phyloP scores from a whole-genome alignment of 2,329 filamentous ascomycete genomes.

The Exserohilum turcica region DNA sequence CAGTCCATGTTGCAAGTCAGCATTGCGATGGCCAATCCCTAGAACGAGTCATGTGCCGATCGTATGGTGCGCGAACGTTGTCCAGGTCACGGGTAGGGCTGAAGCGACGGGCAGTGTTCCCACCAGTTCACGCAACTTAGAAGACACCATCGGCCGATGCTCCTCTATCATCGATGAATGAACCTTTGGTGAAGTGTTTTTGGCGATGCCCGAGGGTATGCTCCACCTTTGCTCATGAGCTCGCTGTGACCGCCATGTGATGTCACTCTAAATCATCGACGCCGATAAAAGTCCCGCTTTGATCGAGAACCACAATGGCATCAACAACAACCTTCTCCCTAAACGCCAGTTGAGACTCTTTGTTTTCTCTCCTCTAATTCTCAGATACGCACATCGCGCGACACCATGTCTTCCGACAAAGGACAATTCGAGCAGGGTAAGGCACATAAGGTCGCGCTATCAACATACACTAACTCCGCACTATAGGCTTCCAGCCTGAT shows the following conservation, averaged over 20 bases:
- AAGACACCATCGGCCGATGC: conserved; percentile 6
- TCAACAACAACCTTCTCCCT: background rate
- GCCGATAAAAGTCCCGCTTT: conserved; percentile 18
- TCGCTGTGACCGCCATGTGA: conserved; percentile 29
- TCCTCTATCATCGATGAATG: conserved; percentile 2
- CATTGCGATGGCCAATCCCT: background rate
- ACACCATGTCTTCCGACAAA: conserved; percentile 52
- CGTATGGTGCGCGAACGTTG: conserved; percentile 1
- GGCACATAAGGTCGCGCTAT: background rate
- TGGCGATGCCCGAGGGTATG: conserved; percentile 2
- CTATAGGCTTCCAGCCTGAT: conserved; percentile 55
- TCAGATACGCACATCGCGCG: conserved; percentile 37
- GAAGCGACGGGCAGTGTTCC: conserved; percentile 6
- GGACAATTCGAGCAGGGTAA: conserved; percentile 46
- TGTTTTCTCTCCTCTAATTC: background rate
- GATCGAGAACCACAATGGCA: background rate
- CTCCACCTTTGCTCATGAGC: conserved; percentile 23
- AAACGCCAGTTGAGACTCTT: background rate
- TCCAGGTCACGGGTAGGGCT: conserved; percentile 11
- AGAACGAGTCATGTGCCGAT: background rate
- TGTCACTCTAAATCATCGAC: conserved; percentile 30
- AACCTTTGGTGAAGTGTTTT: background rate
- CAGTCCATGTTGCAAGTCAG: background rate
- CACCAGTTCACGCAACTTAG: conserved; percentile 7
- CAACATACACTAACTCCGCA: conserved; percentile 1